Base-by-base conservation (phyloP, 306 rosid species). In the Rubus idaeus region DNA sequence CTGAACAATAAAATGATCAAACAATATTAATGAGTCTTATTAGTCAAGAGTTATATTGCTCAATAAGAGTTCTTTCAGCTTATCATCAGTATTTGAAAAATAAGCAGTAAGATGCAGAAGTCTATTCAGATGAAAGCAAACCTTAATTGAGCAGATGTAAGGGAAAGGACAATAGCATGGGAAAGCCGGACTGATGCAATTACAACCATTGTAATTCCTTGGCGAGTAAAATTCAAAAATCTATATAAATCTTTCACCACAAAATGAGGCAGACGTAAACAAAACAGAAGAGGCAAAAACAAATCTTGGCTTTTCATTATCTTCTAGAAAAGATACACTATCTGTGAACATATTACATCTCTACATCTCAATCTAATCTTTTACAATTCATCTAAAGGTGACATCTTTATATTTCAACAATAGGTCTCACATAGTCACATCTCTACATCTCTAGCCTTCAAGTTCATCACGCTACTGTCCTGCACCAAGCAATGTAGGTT, bases 141-240 rank as follows among this genome's bases (percentile, higher is more conserved):
- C 99, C 99, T 92, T 83, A 91, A 80, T 71, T 91, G 90, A 50
- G 93, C 89, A 71, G 90, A 93, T 39, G 99, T 84, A 75, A 96
- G 98, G 65, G 99, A 94, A 35, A 96, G 97, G 75, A 96, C 98
- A 37, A 81, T 88, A 62, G 96, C 75, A 76, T 96, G 96, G 78
- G 99, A 92, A 76, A 96, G 98, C 76, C 83, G 78, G 60, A 72
- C n/a, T 7, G 99, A 92, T 76, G 66, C 99, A 96, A 73, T 87
- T 81, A 87, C 96, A 70, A 82, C 87, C 93, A 91, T 75, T n/a
- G 90, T 14, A 35, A 69, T 21, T 80, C 85, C 94, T 78, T 87
- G 89, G 71, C 80, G 76, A 57, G 90, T n/a, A n/a, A n/a, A n/a
- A n/a, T n/a, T n/a, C n/a, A 83, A 88, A 96, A 96, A 68, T 91